Evolutionary conservation across 2,329 filamentous ascomycete species (phyloP).

Genomic region (Paraphaeosphaeria minitans): DNA sequence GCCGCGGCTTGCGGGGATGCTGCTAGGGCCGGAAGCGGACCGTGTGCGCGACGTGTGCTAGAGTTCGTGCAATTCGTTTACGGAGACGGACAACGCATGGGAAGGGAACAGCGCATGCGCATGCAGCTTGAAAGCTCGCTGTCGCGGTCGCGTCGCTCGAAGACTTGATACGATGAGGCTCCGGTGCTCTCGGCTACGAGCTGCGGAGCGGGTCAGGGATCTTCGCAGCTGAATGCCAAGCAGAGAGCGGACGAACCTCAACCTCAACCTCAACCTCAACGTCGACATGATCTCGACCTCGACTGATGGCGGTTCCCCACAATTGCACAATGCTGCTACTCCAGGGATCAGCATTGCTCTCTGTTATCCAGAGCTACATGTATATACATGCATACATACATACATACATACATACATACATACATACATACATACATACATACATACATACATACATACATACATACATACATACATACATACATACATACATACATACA

Average conservation of each 20-base stretch:
- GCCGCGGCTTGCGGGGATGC: slow-evolving; percentile 3
- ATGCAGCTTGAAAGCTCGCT: background rate
- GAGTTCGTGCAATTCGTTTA: background rate
- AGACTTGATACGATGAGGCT: slow-evolving; percentile 7
- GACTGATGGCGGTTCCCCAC: no score
- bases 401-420: no score
- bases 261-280: background rate
- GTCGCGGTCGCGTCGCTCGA: slow-evolving; percentile 6
- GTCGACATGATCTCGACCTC: no score
- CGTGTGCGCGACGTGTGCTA: slow-evolving; percentile 1
- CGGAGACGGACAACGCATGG: background rate
- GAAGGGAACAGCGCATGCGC: background rate
- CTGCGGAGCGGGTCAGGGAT: slow-evolving; percentile 9
- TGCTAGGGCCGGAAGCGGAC: background rate
- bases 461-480: no score
- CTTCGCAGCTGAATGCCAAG: background rate
- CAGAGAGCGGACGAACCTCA: background rate
- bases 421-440: no score
- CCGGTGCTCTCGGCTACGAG: slow-evolving; percentile 3
- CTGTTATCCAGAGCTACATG: no score
- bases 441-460: no score
- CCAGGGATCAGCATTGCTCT: no score
- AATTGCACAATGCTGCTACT: no score
- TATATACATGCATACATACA: no score
- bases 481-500: no score